A percentile compares a stretch with the other conserved stretches of the same genome.
These are phyloP conservation scores for Themeda triandra DNA, from an alignment of 176 grass and related monocot species.

Conservation along the genomic window DNA sequence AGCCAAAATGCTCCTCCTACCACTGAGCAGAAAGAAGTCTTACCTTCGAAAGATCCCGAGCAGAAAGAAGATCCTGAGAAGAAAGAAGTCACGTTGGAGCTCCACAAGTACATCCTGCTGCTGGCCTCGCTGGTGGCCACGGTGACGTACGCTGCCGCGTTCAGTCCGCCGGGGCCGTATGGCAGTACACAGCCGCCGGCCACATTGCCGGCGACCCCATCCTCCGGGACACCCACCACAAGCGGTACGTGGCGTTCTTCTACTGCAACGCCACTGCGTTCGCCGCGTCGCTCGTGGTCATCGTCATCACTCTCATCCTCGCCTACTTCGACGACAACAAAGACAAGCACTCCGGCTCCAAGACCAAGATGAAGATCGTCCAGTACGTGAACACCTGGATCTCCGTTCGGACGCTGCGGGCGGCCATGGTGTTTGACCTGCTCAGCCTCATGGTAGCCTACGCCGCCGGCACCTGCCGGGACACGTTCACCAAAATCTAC, in stretches of 20 bases:
- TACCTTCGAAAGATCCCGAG: too few relatives aligned
- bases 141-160: neutral
- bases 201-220: neutral
- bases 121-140: neutral
- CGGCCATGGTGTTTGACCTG: neutral
- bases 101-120: neutral
- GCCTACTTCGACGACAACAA: neutral
- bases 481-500: neutral
- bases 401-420: neutral
- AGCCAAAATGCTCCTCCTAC: neutral
- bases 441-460: neutral
- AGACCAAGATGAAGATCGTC: too few relatives aligned
- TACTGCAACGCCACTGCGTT: constrained; percentile 29
- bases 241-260: constrained; percentile 22
- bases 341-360: too few relatives aligned
- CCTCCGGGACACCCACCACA: neutral
- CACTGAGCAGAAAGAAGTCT: neutral
- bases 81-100: neutral
- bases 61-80: too few relatives aligned
- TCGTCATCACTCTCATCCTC: neutral
- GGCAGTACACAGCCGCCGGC: neutral
- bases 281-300: neutral
- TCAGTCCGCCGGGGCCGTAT: neutral
- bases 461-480: neutral
- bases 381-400: neutral